Conservation (phyloP, 495 filamentous ascomycete species). For the Apodospora peruviana region DNA sequence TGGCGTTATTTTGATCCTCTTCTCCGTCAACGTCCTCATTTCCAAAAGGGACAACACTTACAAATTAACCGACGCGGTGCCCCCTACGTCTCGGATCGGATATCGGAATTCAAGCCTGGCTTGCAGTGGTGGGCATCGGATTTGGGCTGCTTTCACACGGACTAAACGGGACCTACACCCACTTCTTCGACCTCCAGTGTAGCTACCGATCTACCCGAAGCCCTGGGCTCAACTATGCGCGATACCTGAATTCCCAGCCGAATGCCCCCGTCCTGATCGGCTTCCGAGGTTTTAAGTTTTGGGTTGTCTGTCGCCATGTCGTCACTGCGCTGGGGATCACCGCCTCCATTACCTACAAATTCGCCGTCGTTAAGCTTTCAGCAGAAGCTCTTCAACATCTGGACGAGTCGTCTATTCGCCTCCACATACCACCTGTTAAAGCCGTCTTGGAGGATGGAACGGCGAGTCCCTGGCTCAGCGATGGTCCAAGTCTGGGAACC, state of each 20-base stretch:
- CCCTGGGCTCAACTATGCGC: conserved; percentile 4
- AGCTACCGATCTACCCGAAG: not conserved
- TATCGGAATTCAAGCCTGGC: conserved; percentile 3
- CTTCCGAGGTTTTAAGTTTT: conserved; percentile 1
- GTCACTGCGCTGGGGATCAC: not conserved
- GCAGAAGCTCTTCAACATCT: not conserved
- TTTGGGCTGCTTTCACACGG: conserved; percentile 6
- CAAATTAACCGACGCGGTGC: not conserved
- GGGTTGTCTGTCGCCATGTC: not conserved
- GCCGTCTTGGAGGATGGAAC: not conserved
- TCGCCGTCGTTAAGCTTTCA: conserved; percentile 1
- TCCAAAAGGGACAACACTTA: not conserved
- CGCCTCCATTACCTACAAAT: conserved; percentile 2
- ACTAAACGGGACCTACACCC: not conserved
- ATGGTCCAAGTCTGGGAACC: not conserved
- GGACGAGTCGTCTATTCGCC: not conserved
- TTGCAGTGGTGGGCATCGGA: not conserved
- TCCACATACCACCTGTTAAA: not conserved
- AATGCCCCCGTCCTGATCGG: not conserved
- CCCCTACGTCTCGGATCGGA: not conserved
- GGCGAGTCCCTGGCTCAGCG: conserved; percentile 7
- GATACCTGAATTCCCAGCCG: conserved; percentile 8
- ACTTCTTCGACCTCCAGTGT: conserved; percentile 6
- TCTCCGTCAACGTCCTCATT: not conserved
- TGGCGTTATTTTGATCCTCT: not conserved